Percentiles rank a stretch among this genome's conserved stretches.
Conservation (phyloP, 768 basidiomycete species). For the Russula compacta region DNA sequence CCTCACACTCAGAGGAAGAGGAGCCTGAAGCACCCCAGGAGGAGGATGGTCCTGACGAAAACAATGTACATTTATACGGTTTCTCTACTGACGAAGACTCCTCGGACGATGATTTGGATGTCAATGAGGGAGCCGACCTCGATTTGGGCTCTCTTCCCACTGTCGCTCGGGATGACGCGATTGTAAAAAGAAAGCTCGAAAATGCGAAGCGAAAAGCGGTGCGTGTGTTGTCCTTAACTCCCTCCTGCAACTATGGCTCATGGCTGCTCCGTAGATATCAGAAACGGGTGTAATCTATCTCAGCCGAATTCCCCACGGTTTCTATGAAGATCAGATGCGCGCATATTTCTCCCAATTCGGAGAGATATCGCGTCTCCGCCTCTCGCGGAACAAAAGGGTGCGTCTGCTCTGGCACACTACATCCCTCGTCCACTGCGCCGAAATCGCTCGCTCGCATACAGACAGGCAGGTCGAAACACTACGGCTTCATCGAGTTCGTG, state of each 20-base stretch:
- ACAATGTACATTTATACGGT: constrained; percentile 48
- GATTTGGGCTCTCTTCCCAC: constrained; percentile 74
- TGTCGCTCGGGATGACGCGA: constrained; percentile 78
- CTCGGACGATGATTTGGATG: constrained; percentile 67
- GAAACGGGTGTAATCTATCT: constrained; percentile 83
- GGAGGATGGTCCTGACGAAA: constrained; percentile 30
- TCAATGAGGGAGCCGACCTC: constrained; percentile 43
- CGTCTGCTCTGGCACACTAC: neutral
- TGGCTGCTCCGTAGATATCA: constrained; percentile 33
- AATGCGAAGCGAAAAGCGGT: constrained; percentile 58
- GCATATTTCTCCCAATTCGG: constrained; percentile 96
- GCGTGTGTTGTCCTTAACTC: constrained; percentile 23
- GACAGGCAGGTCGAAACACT: constrained; percentile 96
- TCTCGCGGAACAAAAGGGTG: constrained; percentile 93
- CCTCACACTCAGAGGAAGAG: constrained; percentile 1
- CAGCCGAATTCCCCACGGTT: constrained; percentile 90
- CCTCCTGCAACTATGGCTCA: neutral
- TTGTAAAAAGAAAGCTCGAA: constrained; percentile 51
- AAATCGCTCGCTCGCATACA: constrained; percentile 25
- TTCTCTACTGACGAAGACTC: constrained; percentile 71
- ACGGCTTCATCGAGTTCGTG: constrained; percentile 92
- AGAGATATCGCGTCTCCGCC: constrained; percentile 71
- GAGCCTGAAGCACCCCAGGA: constrained; percentile 14
- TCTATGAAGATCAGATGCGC: constrained; percentile 91
- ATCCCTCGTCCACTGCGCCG: neutral